A percentile compares a stretch with the other conserved stretches of the same genome.
Conservation (phyloP, 2,329 filamentous ascomycete genomes). For the Aspergillus pseudonomiae region DNA sequence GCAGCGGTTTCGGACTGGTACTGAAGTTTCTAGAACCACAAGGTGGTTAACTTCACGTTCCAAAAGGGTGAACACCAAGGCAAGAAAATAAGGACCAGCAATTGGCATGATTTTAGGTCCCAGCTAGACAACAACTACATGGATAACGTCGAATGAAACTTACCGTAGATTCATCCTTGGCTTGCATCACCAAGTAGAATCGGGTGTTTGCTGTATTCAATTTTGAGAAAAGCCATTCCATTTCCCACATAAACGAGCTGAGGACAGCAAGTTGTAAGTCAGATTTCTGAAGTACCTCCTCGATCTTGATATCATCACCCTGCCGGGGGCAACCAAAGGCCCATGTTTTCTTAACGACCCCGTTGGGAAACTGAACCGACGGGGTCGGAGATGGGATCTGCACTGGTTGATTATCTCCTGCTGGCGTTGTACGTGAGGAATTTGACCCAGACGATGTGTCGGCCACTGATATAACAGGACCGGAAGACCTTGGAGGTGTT, state of each 20-base stretch:
- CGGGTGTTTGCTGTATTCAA: conserved; percentile 64
- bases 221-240: conserved; percentile 76
- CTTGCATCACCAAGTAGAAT: conserved; percentile 66
- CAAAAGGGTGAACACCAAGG: neutral
- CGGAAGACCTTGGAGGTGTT: neutral
- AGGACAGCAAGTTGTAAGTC: conserved; percentile 76
- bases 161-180: conserved; percentile 52
- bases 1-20: conserved; percentile 44
- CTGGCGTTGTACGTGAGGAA: neutral
- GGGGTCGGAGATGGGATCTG: conserved; percentile 22
- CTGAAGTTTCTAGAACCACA: conserved; percentile 37
- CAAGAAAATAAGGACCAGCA: neutral
- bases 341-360: conserved; percentile 82
- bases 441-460: neutral
- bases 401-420: neutral
- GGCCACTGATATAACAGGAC: neutral
- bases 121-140: neutral
- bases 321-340: conserved; percentile 63
- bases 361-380: conserved; percentile 55
- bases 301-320: conserved; percentile 78
- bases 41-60: neutral
- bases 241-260: conserved; percentile 86
- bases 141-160: conserved; percentile 8
- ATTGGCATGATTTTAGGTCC: neutral
- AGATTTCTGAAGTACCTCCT: conserved; percentile 77